Conservation (phyloP, 2,329 filamentous ascomycete genomes). For the Colletotrichum sojae region DNA sequence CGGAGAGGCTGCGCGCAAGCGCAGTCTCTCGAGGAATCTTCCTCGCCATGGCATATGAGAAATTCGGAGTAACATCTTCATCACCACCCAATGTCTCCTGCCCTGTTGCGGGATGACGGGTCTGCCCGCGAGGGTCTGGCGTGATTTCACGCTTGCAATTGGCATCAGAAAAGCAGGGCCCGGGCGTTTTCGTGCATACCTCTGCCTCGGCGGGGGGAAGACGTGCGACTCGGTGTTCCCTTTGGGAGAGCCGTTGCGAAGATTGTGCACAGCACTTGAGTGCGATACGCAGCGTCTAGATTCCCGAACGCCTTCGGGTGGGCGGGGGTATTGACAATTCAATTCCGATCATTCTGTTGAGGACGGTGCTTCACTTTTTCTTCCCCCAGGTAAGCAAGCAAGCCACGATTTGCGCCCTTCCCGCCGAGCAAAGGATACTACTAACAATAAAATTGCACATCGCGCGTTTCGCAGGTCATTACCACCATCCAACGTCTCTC, state of each 20-base stretch:
- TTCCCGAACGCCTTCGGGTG: slow-evolving; percentile 46
- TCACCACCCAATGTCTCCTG: slow-evolving; percentile 58
- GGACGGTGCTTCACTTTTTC: slow-evolving; percentile 72
- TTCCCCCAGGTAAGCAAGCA: slow-evolving; percentile 40
- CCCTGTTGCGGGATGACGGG: slow-evolving; percentile 59
- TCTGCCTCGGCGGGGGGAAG: slow-evolving; percentile 48
- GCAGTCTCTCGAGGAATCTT: slow-evolving; percentile 37
- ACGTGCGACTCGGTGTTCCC: slow-evolving; percentile 62
- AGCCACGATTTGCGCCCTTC: background rate
- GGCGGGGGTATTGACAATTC: slow-evolving; percentile 72
- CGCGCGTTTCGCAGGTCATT: background rate
- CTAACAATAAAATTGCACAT: slow-evolving; percentile 24
- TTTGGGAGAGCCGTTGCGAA: slow-evolving; percentile 95
- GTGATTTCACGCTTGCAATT: slow-evolving; percentile 85
- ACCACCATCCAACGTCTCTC: background rate
- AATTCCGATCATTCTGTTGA: slow-evolving; percentile 94
- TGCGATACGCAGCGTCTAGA: slow-evolving; percentile 92
- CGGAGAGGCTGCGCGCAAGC: slow-evolving; percentile 64
- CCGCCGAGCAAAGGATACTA: slow-evolving; percentile 37
- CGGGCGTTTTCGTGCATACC: slow-evolving; percentile 47
- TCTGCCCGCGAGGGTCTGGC: slow-evolving; percentile 91
- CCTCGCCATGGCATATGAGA: slow-evolving; percentile 83
- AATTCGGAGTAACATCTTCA: slow-evolving; percentile 98
- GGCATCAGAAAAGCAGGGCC: slow-evolving; percentile 93
- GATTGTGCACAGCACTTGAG: slow-evolving; percentile 93